Percentiles rank a stretch among this genome's conserved stretches.
Evolutionary conservation across 2,329 filamentous ascomycete species (phyloP).

Genomic region (Boeremia exigua): DNA sequence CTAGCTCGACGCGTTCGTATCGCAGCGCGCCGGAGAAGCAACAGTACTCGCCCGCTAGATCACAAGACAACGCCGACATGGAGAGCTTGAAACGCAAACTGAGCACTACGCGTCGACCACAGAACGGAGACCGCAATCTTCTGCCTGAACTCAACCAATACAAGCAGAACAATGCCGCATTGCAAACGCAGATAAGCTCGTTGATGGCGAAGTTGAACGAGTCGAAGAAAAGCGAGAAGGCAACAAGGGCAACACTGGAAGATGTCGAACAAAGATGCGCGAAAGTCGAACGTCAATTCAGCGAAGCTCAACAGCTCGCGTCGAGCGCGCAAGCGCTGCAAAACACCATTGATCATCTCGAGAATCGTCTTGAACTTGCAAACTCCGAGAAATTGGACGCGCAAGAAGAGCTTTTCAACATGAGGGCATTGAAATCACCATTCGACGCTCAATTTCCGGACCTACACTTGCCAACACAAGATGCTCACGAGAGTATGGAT

Average conservation of each 20-base stretch:
- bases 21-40: slow-evolving; percentile 35
- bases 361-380: slow-evolving; percentile 47
- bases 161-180: slow-evolving; percentile 44
- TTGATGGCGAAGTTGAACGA: slow-evolving; percentile 50
- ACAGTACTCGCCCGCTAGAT: slow-evolving; percentile 27
- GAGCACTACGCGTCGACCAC: slow-evolving; percentile 39
- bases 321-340: slow-evolving; percentile 40
- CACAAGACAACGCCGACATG: slow-evolving; percentile 40
- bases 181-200: slow-evolving; percentile 45
- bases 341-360: slow-evolving; percentile 48
- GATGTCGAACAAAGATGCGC: slow-evolving; percentile 42
- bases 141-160: slow-evolving; percentile 49
- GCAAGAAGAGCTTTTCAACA: slow-evolving; percentile 44
- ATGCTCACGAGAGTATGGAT: slow-evolving; percentile 34
- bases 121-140: slow-evolving; percentile 43
- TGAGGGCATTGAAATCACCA: slow-evolving; percentile 33
- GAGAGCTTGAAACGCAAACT: slow-evolving; percentile 49
- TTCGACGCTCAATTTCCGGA: slow-evolving; percentile 32
- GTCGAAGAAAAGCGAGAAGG: slow-evolving; percentile 44
- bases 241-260: slow-evolving; percentile 37
- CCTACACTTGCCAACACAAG: slow-evolving; percentile 8
- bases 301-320: slow-evolving; percentile 32
- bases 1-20: slow-evolving; percentile 28
- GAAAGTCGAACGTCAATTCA: slow-evolving; percentile 37
- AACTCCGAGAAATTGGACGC: slow-evolving; percentile 52